Evolutionary conservation across 495 filamentous ascomycete species (phyloP), one percentile per base, ranked within the genome.

Genomic region (Aspergillus affinis): DNA sequence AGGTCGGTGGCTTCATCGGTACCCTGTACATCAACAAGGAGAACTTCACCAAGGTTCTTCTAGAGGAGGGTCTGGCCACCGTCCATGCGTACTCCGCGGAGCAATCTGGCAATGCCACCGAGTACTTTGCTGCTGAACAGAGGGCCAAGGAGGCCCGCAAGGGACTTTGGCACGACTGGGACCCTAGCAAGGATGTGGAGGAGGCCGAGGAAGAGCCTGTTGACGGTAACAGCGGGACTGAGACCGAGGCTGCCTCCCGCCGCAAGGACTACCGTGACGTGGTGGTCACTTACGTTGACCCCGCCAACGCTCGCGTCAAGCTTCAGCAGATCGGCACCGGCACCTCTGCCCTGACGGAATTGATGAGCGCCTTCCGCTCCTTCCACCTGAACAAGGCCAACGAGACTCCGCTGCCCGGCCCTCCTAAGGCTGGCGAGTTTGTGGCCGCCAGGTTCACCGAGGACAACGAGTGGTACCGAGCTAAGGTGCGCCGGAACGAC

Each of bases 1-100:
- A 96, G 78, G 87, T 91, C 32, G 95, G 95, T 64, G 95, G 93
- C 56, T 99, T 99, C 80, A 97, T 99, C 63, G 95, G 95, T 51
- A 90, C 89, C 17, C 83, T 99, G 2, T 97, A 93, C 65, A 81
- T 98, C 68, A 94, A 93, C 80, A 91, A 93, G 46, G 93, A 97
- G 75, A 97, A 91, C 78, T 93, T 99, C 75, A 91, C 94, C 65
- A 97, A 96, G 78, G 70, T 91, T 12, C 86, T 99, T 7, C 84
- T 98, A 3, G 94, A 98, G 73, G 95, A 98, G 75, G 95, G 95
- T 51, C 75, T 96, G 29, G 95, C 95, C 18, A 87, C 85, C 21
- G 93, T 98, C 32, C 93, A 98, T 69, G 82, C 85, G 54, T 98
- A 97, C 78, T 97, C 93, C 21, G 95, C 94, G 4, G 93, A 98